Conservation (phyloP, 176 grass and related monocot species). For the Bromus sterilis region DNA sequence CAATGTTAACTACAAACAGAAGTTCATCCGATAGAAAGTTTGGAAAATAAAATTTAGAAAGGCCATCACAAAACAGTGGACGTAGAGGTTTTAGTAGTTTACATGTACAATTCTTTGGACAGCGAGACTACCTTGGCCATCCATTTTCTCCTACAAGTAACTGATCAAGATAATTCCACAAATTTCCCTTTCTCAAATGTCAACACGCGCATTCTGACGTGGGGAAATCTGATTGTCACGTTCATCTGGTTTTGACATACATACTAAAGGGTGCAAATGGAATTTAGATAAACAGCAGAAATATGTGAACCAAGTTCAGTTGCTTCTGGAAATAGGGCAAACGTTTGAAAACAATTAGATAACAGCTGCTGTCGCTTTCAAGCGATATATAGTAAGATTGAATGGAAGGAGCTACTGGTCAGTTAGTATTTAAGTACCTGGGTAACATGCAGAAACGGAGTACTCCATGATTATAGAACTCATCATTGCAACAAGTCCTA, state of each 20-base stretch:
- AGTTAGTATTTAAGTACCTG: not conserved
- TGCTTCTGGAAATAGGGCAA: not conserved
- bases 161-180: not conserved
- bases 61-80: not conserved
- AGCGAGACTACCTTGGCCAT: not conserved
- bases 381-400: not conserved
- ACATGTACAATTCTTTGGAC: not conserved
- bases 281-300: not conserved
- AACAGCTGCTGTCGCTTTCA: not conserved
- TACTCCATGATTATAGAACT: not conserved
- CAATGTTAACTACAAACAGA: not conserved
- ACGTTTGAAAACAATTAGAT: not conserved
- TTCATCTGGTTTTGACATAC: not conserved
- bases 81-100: not conserved
- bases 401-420: not conserved
- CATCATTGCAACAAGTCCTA: not conserved
- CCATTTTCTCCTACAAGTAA: not conserved
- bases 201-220: not conserved
- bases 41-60: not conserved
- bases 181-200: not conserved
- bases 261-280: not conserved
- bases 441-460: not conserved
- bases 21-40: not conserved
- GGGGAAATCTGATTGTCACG: not conserved
- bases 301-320: not conserved